These are phyloP conservation scores for Phoma sp. DNA, from an alignment of 2,329 filamentous ascomycete species.

Conservation along the genomic window DNA sequence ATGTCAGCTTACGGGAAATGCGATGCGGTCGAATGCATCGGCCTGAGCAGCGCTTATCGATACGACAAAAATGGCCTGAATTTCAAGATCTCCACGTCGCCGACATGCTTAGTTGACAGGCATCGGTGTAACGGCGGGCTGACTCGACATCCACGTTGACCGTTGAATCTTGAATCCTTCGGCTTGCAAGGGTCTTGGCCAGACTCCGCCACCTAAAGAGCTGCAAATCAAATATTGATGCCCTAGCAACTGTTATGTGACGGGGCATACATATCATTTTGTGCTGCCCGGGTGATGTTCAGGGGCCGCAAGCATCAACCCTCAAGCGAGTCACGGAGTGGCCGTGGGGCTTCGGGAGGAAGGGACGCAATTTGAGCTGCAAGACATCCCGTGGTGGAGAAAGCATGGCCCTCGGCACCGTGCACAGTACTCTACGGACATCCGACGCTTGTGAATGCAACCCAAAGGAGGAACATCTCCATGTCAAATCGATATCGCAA, in stretches of 20 bases:
- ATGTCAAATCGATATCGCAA: constrained; percentile 13
- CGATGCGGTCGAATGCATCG: constrained; percentile 29
- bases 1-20: constrained; percentile 25
- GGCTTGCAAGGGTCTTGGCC: constrained; percentile 12
- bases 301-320: constrained; percentile 12
- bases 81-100: constrained; percentile 3
- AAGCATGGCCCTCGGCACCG: constrained; percentile 4
- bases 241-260: constrained; percentile 1
- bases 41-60: constrained; percentile 26
- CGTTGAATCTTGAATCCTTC: constrained; percentile 30
- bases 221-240: constrained; percentile 1
- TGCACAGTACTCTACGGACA: not conserved
- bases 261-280: not conserved
- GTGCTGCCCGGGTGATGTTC: constrained; percentile 7
- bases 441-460: constrained; percentile 12
- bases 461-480: constrained; percentile 12
- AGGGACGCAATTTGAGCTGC: constrained; percentile 22
- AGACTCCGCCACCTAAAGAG: constrained; percentile 8
- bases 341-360: constrained; percentile 7
- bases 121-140: constrained; percentile 11
- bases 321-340: not conserved
- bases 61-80: constrained; percentile 1
- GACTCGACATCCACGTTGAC: constrained; percentile 26
- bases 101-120: not conserved
- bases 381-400: constrained; percentile 29